These are phyloP conservation scores for Karstenula rhodostoma DNA, from an alignment of 2,329 filamentous ascomycete species.

Conservation along the genomic window DNA sequence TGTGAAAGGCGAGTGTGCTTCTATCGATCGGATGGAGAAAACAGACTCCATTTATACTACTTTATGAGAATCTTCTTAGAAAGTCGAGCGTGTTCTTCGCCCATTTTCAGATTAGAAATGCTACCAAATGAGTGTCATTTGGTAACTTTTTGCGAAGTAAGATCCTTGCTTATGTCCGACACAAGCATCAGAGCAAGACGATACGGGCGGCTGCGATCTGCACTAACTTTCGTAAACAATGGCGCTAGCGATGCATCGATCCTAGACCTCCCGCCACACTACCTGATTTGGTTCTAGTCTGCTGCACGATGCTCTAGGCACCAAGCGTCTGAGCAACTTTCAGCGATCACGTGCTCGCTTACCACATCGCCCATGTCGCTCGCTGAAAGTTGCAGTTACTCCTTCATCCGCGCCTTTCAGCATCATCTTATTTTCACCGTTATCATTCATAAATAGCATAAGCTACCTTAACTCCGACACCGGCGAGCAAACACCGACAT, in stretches of 20 bases:
- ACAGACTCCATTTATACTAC: neutral
- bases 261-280: neutral
- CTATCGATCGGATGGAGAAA: neutral
- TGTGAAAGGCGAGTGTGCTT: neutral
- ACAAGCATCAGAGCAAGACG: neutral
- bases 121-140: neutral
- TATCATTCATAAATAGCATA: too few relatives aligned
- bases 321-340: constrained; percentile 2
- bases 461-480: neutral
- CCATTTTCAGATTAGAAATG: neutral
- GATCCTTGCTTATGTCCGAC: neutral
- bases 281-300: neutral
- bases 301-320: neutral
- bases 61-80: neutral
- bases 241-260: neutral
- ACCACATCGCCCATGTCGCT: neutral
- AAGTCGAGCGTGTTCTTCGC: neutral
- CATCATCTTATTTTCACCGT: neutral
- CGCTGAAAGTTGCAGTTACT: constrained; percentile 4
- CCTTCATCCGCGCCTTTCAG: neutral
- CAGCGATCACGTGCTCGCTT: constrained; percentile 7
- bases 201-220: too few relatives aligned
- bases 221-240: too few relatives aligned
- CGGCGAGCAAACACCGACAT: neutral
- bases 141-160: neutral